Evolutionary conservation across 352 stramenopile genomes (phyloP), one percentile per base, ranked within the genome.

Genomic region (Globisporangium yorkense): DNA sequence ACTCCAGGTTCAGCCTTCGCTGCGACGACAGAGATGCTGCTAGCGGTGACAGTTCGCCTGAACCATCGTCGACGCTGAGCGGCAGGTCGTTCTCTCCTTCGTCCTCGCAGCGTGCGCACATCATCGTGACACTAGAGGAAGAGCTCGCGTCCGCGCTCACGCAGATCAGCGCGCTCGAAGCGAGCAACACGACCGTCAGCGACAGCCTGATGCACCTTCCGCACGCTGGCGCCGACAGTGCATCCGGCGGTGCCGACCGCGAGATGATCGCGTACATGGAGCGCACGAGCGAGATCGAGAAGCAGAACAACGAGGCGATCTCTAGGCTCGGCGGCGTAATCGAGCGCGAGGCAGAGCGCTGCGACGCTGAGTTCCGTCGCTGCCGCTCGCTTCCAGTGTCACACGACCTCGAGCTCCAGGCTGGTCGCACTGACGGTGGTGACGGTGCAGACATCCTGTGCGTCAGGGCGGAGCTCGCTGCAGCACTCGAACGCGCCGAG

Each of bases 111-210:
- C 63, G 54, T 20, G 50, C 51, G 3, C 57, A 59, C 24, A 59
- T 71, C 27, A 68, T 71, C n/a, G 64, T 65, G 10, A 66, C 61
- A 5, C 52, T 71, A 18, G 64, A 71, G 29, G 60, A 71, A 6
- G 64, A 71, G 18, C 61, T 71, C 10, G 62, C 51, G 15, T 59
- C 55, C 1, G 64, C 64, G 2, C 61, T 71, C 24, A 55, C 37
- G 3, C 60, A 62, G n/a, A 68, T 71, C 51, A 68, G 54, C 49
- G 56, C 59, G 13, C 59, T 70, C 12, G 63, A 66, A 21, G 27
- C 59, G 29, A 43, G 39, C 45, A 51, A 37, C 2, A 18, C 27
- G 2, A 7, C 31, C 5, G 39, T 12, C 13, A 8, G 7, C 1
- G 39, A 4, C n/a, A 48, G 37, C 15, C 35, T 18, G 24, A 27